A percentile compares a stretch with the other conserved stretches of the same genome.
phyloP scores from a whole-genome alignment of 257 asterid genomes.

The Ehretia macrophylla region DNA sequence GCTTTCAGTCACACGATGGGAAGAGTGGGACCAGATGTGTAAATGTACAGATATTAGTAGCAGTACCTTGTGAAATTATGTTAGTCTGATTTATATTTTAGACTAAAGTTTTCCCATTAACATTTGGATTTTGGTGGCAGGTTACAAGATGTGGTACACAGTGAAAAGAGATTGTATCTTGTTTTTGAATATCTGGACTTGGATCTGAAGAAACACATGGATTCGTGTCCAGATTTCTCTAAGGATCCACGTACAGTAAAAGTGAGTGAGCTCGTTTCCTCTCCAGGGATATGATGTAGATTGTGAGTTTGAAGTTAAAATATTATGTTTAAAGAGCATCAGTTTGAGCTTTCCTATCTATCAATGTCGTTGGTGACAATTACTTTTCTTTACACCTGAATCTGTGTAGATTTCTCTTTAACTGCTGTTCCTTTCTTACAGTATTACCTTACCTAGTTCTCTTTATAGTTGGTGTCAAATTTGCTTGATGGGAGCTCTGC shows the following conservation, averaged over 20 bases:
- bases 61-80: not conserved
- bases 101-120: not conserved
- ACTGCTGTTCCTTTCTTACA: no score
- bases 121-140: constrained; percentile 33
- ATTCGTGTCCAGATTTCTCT: constrained; percentile 84
- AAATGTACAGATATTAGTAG: no score
- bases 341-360: constrained; percentile 4
- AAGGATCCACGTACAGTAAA: constrained; percentile 72
- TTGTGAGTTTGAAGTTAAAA: constrained; percentile 7
- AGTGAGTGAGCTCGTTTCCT: constrained; percentile 47
- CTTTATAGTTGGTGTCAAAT: no score
- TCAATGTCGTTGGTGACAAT: not conserved
- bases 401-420: no score
- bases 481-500: no score
- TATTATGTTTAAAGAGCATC: constrained; percentile 14
- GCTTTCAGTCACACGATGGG: no score
- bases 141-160: constrained; percentile 98
- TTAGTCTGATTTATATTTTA: not conserved
- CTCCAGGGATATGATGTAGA: constrained; percentile 12
- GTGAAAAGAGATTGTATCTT: constrained; percentile 84
- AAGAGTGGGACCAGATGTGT: no score
- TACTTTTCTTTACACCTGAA: no score
- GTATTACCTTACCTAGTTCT: no score
- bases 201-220: constrained; percentile 99
- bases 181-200: constrained; percentile 96